Base-by-base conservation (phyloP, 495 filamentous ascomycete genomes). In the Penicillium psychrofluorescens region DNA sequence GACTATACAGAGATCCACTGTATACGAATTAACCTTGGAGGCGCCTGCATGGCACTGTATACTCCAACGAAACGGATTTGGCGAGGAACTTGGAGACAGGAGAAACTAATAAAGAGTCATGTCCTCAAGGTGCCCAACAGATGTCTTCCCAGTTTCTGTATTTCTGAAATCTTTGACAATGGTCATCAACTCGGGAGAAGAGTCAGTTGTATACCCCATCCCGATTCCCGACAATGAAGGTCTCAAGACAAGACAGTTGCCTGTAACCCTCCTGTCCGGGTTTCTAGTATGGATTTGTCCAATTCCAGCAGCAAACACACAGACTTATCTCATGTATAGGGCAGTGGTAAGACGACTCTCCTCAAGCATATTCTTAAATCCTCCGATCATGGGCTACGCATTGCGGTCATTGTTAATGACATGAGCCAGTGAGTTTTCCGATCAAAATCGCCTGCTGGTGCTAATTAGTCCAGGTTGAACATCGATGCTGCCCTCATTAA, bases 371-470 rank as follows among this genome's bases (percentile, higher is more conserved):
- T 79, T 10, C 64, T 80, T 38, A 64, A 66, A 40, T 72, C 69
- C 1, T 61, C 56, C 0, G 61, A 75, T n/a, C 77, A 80, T 57
- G 74, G 76, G 6, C 54, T 77, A 15, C 55, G 66, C 2, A 74
- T 80, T 35, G 76, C 73, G 6, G 74, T 79, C 13, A 76, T 79
- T 41, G 76, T 80, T 38, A 80, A 80, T 54, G 76, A 80, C 38
- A 75, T 80, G 56, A 75, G 72, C 47, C 59, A 64, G 67, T 71
- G 34, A 49, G 61, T 62, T 28, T 12, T 15, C 2, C 32, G 39
- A 11, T 37, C 12, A 22, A 7, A 29, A 16, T 16, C 34, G 16
- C 41, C 45, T 32, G 42, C 8, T 9, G 6, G 30, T 37, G 12
- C 11, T 35, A 16, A 34, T 43, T 8, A 15, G 13, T 12, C 4